A percentile compares a stretch with the other conserved stretches of the same genome.
Conservation (phyloP, 2,329 filamentous ascomycete genomes). For the Xylariaceae sp. region DNA sequence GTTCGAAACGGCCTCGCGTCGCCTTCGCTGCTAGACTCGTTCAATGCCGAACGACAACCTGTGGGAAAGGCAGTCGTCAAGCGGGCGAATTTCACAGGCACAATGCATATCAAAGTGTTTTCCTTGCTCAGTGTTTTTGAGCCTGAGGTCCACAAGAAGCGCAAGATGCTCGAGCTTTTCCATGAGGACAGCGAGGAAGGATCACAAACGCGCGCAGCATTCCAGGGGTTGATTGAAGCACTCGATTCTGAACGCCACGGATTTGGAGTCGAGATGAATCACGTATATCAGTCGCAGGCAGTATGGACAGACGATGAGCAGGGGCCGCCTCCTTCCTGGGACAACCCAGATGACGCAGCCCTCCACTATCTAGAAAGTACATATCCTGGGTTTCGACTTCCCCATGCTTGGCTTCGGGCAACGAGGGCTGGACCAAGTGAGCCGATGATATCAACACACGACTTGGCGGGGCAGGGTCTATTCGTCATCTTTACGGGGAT, state of each 20-base stretch:
- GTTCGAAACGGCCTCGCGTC: slow-evolving; percentile 8
- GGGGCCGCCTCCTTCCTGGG: slow-evolving; percentile 5
- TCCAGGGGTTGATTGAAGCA: slow-evolving; percentile 9
- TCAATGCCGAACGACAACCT: slow-evolving; percentile 10
- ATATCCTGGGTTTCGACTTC: slow-evolving; percentile 13
- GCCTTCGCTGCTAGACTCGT: slow-evolving; percentile 10
- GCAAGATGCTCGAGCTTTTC: no score
- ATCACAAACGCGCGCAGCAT: slow-evolving; percentile 2
- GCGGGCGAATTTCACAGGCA: slow-evolving; percentile 9
- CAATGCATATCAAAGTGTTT: slow-evolving; percentile 9
- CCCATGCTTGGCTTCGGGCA: slow-evolving; percentile 14
- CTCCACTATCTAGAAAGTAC: slow-evolving; percentile 14
- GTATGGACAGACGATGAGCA: slow-evolving; percentile 12
- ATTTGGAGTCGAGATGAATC: slow-evolving; percentile 13
- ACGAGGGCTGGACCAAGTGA: slow-evolving; percentile 7
- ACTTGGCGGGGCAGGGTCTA: slow-evolving; percentile 10
- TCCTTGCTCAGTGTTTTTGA: slow-evolving; percentile 12
- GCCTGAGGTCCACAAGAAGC: slow-evolving; percentile 7
- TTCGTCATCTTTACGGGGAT: slow-evolving; percentile 13
- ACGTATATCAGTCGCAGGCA: slow-evolving; percentile 8
- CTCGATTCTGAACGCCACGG: slow-evolving; percentile 11
- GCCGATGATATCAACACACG: slow-evolving; percentile 15
- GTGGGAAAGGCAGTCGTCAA: slow-evolving; percentile 12
- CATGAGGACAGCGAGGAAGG: slow-evolving; percentile 10
- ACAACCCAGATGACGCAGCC: slow-evolving; percentile 2